A percentile compares a stretch with the other conserved stretches of the same genome.
These are phyloP conservation scores for Fusarium sp. DNA, from an alignment of 2,329 filamentous ascomycete species.

Conservation along the genomic window DNA sequence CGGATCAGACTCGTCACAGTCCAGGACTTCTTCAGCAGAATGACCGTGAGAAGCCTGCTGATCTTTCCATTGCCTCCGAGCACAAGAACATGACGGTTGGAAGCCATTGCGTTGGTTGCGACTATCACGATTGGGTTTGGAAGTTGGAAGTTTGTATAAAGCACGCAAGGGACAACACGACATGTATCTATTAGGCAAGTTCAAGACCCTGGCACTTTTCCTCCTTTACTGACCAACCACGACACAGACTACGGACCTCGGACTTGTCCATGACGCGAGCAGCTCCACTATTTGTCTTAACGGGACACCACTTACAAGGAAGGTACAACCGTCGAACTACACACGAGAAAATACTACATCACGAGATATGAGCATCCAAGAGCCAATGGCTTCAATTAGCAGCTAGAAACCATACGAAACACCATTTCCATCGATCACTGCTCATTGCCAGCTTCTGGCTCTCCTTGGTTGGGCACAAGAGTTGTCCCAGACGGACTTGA, in stretches of 20 bases:
- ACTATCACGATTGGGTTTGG: background rate
- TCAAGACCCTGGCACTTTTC: slow-evolving; percentile 12
- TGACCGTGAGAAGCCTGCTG: slow-evolving; percentile 73
- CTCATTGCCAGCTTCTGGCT: background rate
- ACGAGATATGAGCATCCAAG: background rate
- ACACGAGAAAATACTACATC: background rate
- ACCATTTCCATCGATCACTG: background rate
- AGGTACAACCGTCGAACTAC: background rate
- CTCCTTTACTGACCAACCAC: slow-evolving; percentile 9
- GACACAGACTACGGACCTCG: slow-evolving; percentile 23
- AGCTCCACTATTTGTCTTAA: slow-evolving; percentile 32
- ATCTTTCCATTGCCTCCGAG: slow-evolving; percentile 82
- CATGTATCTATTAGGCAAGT: background rate
- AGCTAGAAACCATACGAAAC: background rate
- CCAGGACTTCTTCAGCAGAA: slow-evolving; percentile 75
- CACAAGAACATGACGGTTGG: slow-evolving; percentile 64
- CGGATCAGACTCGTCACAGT: slow-evolving; percentile 79
- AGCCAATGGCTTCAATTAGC: background rate
- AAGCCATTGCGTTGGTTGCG: slow-evolving; percentile 19
- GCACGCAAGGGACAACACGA: slow-evolving; percentile 8
- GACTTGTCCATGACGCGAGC: slow-evolving; percentile 33
- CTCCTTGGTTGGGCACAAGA: background rate
- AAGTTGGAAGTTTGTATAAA: slow-evolving; percentile 11
- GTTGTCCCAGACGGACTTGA: background rate
- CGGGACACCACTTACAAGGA: background rate